Conservation (phyloP, 1,284 basidiomycete species). For the Moesziomyces sp. region DNA sequence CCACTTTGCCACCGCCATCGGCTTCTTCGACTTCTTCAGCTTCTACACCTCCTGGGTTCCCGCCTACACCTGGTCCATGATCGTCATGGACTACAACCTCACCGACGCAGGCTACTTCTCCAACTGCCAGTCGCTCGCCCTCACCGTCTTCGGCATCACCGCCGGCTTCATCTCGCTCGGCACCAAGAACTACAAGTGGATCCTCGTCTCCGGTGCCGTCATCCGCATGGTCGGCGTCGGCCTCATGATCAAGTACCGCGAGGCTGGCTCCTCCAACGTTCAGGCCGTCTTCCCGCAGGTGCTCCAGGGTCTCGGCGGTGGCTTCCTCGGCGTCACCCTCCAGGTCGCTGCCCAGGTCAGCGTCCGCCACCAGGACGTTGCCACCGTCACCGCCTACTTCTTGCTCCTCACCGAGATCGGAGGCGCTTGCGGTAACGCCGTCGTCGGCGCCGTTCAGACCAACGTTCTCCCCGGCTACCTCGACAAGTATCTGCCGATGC, state of each 20-base stretch:
- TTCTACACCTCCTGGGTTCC: constrained; percentile 61
- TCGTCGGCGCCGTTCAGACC: constrained; percentile 59
- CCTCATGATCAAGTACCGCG: constrained; percentile 65
- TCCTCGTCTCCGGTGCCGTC: constrained; percentile 50
- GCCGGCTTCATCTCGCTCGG: constrained; percentile 57
- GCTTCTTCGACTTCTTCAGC: constrained; percentile 65
- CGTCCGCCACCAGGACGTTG: constrained; percentile 66
- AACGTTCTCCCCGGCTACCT: constrained; percentile 46
- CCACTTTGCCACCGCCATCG: constrained; percentile 57
- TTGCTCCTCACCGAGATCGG: constrained; percentile 63
- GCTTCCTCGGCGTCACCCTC: constrained; percentile 61
- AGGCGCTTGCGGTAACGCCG: constrained; percentile 58
- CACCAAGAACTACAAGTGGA: constrained; percentile 65
- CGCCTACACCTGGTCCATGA: constrained; percentile 49
- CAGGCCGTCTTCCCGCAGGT: constrained; percentile 65
- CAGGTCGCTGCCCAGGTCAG: constrained; percentile 64
- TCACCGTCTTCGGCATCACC: constrained; percentile 64
- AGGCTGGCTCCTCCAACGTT: constrained; percentile 45
- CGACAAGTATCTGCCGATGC: constrained; percentile 43
- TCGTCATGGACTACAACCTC: constrained; percentile 44
- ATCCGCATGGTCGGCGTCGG: constrained; percentile 64
- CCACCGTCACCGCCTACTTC: constrained; percentile 66
- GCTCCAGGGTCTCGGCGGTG: constrained; percentile 65
- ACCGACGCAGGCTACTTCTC: constrained; percentile 57
- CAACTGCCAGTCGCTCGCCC: constrained; percentile 55